Evolutionary conservation across 257 asterid genomes (phyloP).

Genomic region (Solanum bulbocastanum): DNA sequence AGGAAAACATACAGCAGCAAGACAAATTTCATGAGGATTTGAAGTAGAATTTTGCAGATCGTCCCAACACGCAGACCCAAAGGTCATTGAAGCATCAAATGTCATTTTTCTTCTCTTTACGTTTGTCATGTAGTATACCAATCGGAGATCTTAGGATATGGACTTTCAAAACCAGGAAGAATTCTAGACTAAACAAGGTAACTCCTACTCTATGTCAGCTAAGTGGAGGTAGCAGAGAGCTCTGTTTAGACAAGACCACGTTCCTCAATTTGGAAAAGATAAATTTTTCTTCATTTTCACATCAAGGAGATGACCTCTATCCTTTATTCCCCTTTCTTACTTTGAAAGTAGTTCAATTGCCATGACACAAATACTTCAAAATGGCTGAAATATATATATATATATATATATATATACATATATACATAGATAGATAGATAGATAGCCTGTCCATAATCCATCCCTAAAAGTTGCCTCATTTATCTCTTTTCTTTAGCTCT

Average conservation of each 20-base stretch:
- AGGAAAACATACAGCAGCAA: not conserved
- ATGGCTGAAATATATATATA: not conserved
- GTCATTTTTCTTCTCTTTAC: not conserved
- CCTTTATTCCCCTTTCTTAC: not conserved
- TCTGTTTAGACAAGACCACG: not conserved
- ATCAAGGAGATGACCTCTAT: not conserved
- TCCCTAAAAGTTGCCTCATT: not conserved
- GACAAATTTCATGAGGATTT: not conserved
- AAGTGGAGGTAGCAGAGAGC: not conserved
- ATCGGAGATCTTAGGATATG: not conserved
- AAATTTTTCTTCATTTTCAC: not conserved
- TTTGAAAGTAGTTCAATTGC: not conserved
- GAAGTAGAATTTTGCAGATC: not conserved
- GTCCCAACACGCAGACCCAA: not conserved
- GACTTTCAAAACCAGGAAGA: not conserved
- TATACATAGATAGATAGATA: too few species aligned
- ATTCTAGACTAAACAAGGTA: not conserved
- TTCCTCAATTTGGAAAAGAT: not conserved
- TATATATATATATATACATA: too few species aligned
- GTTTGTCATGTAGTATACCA: not conserved
- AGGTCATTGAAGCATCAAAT: not conserved
- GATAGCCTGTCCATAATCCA: not conserved
- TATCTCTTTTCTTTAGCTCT: not conserved
- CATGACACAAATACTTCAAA: not conserved
- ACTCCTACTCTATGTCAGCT: not conserved